Conservation (phyloP, 129 eudicot species). For the Chrysanthemum seticuspe region DNA sequence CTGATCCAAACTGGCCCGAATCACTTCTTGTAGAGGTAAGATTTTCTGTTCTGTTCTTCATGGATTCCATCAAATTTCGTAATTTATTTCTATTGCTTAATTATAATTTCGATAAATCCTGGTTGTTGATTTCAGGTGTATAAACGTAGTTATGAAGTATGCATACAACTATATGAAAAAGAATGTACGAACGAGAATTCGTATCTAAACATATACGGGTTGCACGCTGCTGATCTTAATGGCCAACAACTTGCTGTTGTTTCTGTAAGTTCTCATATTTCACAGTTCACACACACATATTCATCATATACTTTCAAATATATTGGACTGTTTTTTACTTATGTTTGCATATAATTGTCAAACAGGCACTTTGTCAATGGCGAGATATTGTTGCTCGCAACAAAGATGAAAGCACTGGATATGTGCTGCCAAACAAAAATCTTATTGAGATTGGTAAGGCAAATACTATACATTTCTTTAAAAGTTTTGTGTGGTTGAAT, state of each 20-base stretch:
- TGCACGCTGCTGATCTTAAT: constrained; percentile 12
- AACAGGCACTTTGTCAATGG: constrained; percentile 83
- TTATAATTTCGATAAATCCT: constrained; percentile 4
- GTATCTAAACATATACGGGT: constrained; percentile 74
- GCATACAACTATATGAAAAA: constrained; percentile 85
- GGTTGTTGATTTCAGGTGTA: constrained; percentile 56
- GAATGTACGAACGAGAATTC: constrained; percentile 68
- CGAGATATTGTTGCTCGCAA: constrained; percentile 83
- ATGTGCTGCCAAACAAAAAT: constrained; percentile 75
- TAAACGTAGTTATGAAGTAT: constrained; percentile 79
- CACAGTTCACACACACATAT: background rate
- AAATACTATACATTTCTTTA: background rate
- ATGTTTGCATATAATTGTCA: background rate
- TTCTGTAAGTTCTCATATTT: background rate
- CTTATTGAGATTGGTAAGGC: constrained; percentile 82
- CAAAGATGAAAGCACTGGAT: constrained; percentile 98
- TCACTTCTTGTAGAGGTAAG: constrained; percentile 58
- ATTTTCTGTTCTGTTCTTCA: background rate
- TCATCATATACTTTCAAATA: background rate
- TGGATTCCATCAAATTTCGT: no score
- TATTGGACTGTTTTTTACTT: background rate
- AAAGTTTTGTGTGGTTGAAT: background rate
- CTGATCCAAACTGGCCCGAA: constrained; percentile 51
- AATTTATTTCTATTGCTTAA: background rate
- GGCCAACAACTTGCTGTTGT: constrained; percentile 1